phyloP scores from a whole-genome alignment of 768 basidiomycete species.

The Termitomyces sp. region DNA sequence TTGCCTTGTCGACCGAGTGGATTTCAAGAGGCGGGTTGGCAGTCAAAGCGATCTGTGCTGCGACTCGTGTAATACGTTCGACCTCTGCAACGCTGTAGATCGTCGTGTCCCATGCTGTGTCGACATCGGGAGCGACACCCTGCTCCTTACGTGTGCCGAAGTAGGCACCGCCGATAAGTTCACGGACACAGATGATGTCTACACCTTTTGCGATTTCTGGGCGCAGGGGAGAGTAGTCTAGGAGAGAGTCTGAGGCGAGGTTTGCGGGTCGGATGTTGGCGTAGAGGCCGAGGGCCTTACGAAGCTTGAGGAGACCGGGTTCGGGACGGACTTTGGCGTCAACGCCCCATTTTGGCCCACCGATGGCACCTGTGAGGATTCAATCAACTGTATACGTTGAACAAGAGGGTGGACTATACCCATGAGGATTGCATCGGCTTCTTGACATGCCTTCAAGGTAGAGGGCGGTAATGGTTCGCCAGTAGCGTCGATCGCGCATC shows the following conservation, averaged over 20 bases:
- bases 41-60: constrained; percentile 86
- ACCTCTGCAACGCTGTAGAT: constrained; percentile 91
- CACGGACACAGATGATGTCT: constrained; percentile 91
- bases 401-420: constrained; percentile 44
- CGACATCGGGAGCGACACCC: constrained; percentile 56
- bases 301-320: constrained; percentile 80
- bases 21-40: constrained; percentile 83
- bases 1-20: constrained; percentile 97
- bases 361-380: constrained; percentile 73
- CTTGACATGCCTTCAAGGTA: constrained; percentile 85
- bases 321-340: constrained; percentile 88
- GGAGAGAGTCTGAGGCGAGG: constrained; percentile 88
- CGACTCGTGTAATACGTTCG: constrained; percentile 92
- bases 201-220: constrained; percentile 78
- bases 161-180: constrained; percentile 95
- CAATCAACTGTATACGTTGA: background rate
- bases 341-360: constrained; percentile 99
- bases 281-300: constrained; percentile 92
- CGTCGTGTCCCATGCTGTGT: constrained; percentile 90
- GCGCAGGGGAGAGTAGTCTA: constrained; percentile 87
- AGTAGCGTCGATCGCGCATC: constrained; percentile 84
- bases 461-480: constrained; percentile 84
- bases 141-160: constrained; percentile 93
- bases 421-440: constrained; percentile 94
- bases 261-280: constrained; percentile 98